Base-by-base conservation (phyloP, 192 early-diverging fungal species). In the Mortierella claussenii region DNA sequence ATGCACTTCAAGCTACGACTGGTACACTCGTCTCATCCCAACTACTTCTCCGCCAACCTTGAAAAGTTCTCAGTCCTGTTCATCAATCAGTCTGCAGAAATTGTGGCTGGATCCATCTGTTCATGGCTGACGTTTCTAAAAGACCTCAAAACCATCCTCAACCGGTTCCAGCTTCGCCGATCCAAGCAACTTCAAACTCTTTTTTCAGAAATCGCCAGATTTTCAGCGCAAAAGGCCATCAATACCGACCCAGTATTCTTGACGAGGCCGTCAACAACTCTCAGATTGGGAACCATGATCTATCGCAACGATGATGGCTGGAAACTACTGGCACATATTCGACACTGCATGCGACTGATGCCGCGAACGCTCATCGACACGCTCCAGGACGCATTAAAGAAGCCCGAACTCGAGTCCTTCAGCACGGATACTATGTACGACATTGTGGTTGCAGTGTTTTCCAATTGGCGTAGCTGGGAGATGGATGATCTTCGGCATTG, bases 231-330 rank as follows among this genome's bases (percentile, higher is more conserved):
- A 18, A 50, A 60, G 8, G 45, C 34, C 21, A 73, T 85, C 30
- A 75, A 68, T 17, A 86, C 83, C 7, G 92, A 92, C 75, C 89
- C 92, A 7, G 51, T 75, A 5, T 93, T 93, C 61, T 60, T 95
- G 50, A 86, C 89, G 0, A 56, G 82, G 17, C 90, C 92, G 4
- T 89, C 88, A 4, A 80, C 81, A 24, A 76, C 92, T 17, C 85
- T 92, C 63, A 53, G 88, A 37, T 55, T 93, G 4, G 90, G 89
- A 12, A 81, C 86, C 9, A 67, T 83, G 28, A 81, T 83, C 54
- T 85, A 88, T 62, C 86, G 92, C 54, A 81, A 79, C 24, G 90
- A 94, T 64, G 82, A 82, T 42, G 90, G 90, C 23, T 94, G 93
- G 93, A 94, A 92, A 58, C 56, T 94, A 3, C 51, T 94, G 8